Base-by-base conservation (phyloP, 1,284 basidiomycete species). In the Tremellales sp. region DNA sequence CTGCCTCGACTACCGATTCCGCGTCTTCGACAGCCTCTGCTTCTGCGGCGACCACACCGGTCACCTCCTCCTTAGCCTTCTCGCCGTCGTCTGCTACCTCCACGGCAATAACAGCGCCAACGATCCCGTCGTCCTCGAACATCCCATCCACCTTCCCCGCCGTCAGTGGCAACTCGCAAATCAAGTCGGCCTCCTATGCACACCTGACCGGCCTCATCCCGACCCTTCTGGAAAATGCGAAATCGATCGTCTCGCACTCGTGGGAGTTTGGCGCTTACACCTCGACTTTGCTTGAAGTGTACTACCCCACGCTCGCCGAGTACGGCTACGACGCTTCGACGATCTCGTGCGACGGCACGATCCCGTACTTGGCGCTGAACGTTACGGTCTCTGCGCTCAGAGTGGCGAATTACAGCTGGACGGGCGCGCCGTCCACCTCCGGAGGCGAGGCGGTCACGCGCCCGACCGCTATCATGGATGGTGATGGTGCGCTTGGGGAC, bases 231-330 rank as follows among this genome's bases (percentile, higher is more conserved):
- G 40, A 42, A 6, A 58, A 56, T 12, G 58, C 52, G n/a, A 50
- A 57, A 22, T 18, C 39, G 7, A 54, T 60, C 34, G 35, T 61
- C 1, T 35, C 18, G 2, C 50, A 65, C 25, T 62, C 60, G 1
- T 67, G 65, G 65, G 65, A 67, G 49, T 21, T 57, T 14, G 65
- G 65, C 22, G 45, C 57, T 1, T 38, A 61, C 16, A 53, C 54
- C 13, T 40, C 65, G 38, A 45, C 61, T 1, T 44, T 63, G 1
- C 42, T 65, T 6, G 65, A 66, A 44, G 53, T 58, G 10, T 62
- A 65, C 45, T 43, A 60, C 36, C 56, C 59, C 4, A 9, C 39
- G 7, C 50, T 65, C 5, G 49, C 53, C 0, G 54, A 60, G 0
- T 66, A 61, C 39, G 52, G 40, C 13, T 66, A 50, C 43, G 42